Percentiles rank a stretch among this genome's conserved stretches.
Conservation (phyloP, 768 basidiomycete species). For the Russula sp. region DNA sequence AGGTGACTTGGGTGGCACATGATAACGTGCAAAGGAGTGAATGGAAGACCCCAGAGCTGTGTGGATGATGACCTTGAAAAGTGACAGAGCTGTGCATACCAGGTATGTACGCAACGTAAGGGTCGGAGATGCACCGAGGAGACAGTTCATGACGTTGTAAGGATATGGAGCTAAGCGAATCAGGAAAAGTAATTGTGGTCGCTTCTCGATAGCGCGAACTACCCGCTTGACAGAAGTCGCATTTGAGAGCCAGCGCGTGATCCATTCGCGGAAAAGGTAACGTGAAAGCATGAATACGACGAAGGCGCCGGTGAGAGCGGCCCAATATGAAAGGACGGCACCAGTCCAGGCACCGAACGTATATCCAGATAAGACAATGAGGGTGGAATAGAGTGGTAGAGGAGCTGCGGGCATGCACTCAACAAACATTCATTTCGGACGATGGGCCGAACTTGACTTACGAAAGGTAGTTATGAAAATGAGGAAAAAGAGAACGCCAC, state of each 20-base stretch:
- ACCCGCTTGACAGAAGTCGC: constrained; percentile 71
- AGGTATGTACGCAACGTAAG: constrained; percentile 76
- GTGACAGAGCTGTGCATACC: constrained; percentile 70
- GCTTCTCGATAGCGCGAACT: constrained; percentile 81
- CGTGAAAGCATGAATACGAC: constrained; percentile 79
- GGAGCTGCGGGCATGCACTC: constrained; percentile 50
- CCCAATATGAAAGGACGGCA: constrained; percentile 79
- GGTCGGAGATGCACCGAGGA: constrained; percentile 81
- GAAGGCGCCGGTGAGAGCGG: constrained; percentile 79
- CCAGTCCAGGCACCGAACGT: constrained; percentile 83
- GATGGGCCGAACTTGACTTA: constrained; percentile 37
- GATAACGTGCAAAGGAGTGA: constrained; percentile 72
- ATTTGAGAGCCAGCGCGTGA: constrained; percentile 66
- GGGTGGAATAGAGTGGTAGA: constrained; percentile 85
- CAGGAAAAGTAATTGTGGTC: constrained; percentile 82
- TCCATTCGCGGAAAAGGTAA: constrained; percentile 59
- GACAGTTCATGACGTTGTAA: constrained; percentile 93
- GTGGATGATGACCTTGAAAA: constrained; percentile 89
- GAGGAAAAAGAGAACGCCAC: constrained; percentile 70
- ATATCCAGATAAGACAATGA: constrained; percentile 89
- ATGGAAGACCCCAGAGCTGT: constrained; percentile 83
- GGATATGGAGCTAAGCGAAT: constrained; percentile 90
- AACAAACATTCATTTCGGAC: constrained; percentile 19
- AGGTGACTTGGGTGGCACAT: constrained; percentile 29
- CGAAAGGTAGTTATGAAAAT: constrained; percentile 87